Conservation (phyloP, 2,329 filamentous ascomycete genomes). For the Dothideomycetes sp. region DNA sequence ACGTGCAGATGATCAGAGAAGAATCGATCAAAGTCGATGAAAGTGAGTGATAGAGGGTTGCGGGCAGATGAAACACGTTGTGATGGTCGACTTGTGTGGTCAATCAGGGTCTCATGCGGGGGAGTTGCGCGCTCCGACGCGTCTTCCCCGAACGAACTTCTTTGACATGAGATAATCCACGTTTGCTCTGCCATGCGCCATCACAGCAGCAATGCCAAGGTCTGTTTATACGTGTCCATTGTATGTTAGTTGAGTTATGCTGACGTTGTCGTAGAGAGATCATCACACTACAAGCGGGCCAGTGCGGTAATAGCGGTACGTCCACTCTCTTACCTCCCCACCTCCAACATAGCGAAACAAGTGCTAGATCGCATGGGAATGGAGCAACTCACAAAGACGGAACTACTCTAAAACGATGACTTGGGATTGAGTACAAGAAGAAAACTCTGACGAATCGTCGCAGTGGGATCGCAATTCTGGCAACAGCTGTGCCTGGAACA, state of each 20-base stretch:
- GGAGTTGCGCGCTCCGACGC: no score
- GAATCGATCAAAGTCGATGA: no score
- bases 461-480: constrained; percentile 97
- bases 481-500: constrained; percentile 97
- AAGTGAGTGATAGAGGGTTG: no score
- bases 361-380: not conserved
- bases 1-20: no score
- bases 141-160: no score
- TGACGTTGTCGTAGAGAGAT: constrained; percentile 61
- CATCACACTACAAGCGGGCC: constrained; percentile 96
- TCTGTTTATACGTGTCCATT: not conserved
- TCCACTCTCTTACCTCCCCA: no score
- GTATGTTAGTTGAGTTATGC: not conserved
- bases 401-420: constrained; percentile 1
- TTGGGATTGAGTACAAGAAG: not conserved
- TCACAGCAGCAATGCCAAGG: not conserved
- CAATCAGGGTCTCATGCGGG: no score
- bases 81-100: no score
- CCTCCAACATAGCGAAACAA: not conserved
- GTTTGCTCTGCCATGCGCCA: not conserved
- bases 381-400: constrained; percentile 2
- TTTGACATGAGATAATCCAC: no score
- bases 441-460: constrained; percentile 5
- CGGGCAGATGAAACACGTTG: no score
- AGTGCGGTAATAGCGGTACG: constrained; percentile 98